Percentiles rank a stretch among this genome's conserved stretches.
Evolutionary conservation across 2,329 filamentous ascomycete genomes (phyloP).

Genomic region (Colletotrichum scovillei): DNA sequence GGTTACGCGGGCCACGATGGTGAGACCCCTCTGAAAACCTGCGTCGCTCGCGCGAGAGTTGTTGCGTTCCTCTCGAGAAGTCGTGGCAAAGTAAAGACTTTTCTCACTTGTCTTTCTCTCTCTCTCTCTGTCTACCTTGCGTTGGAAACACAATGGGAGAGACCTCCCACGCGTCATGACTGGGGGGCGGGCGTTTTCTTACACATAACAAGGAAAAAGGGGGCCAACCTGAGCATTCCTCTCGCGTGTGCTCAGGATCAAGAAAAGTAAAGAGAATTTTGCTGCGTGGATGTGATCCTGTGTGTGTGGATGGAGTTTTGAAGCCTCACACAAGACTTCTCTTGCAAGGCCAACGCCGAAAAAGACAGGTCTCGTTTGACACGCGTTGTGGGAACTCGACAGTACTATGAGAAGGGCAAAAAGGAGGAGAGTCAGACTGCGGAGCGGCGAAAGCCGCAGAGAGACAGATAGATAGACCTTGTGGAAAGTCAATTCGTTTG

Average conservation of each 20-base stretch:
- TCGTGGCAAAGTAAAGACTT: constrained; percentile 12
- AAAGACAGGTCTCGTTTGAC: constrained; percentile 9
- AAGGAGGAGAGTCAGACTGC: not conserved
- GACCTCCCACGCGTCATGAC: constrained; percentile 10
- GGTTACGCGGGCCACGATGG: constrained; percentile 16
- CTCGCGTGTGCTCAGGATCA: not conserved
- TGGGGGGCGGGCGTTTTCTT: constrained; percentile 4
- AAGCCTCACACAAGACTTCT: not conserved
- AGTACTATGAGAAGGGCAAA: not conserved
- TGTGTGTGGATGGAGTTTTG: not conserved
- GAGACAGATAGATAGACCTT: too few relatives aligned
- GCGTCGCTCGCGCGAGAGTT: constrained; percentile 23
- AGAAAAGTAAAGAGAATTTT: not conserved
- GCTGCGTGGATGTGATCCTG: not conserved
- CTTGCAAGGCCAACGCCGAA: not conserved
- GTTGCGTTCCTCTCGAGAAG: constrained; percentile 29
- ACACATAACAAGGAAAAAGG: not conserved
- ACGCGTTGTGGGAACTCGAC: not conserved
- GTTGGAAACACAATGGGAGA: not conserved
- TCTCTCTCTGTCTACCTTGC: too few relatives aligned
- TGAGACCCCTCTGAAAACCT: constrained; percentile 12
- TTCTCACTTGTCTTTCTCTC: not conserved
- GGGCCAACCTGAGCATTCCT: constrained; percentile 4
- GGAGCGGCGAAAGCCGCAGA: not conserved
- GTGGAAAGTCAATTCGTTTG: not conserved